Evolutionary conservation across 495 filamentous ascomycete genomes (phyloP), one percentile per base, ranked within the genome.

Genomic region (Hypoxylon fuscum): DNA sequence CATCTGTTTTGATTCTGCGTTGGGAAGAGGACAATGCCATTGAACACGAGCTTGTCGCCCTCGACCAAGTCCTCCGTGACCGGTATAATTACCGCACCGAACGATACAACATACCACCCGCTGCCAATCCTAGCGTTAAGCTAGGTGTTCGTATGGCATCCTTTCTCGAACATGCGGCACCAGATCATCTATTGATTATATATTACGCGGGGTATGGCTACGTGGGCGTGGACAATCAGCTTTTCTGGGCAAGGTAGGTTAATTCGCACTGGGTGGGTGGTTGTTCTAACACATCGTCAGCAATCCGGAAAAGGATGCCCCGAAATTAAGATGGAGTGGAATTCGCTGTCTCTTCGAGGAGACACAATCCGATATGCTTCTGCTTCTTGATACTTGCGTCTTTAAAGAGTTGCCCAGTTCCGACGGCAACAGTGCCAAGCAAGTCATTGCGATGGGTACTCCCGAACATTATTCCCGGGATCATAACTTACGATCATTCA

Each of bases 231-330:
- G 81, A 85, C 59, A 76, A 78, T 58, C 80, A 83, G 59, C 72
- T 84, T 3, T 84, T 80, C 56, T 84, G 82, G 83, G 79, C 82
- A 18, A 79, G 78, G 83, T 85, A 74, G 62, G 83, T 76, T 27
- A 49, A 35, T n/a, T 43, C 21, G 21, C n/a, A 54, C 50, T 9
- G 42, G 38, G 18, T 50, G 38, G 32, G 42, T 37, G 25, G 41
- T 37, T 42, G 31, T 44, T 68, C 67, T 72, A 53, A 72, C 59
- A 55, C 4, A 3, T 53, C 22, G 40, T 4, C 43, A 82, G 80
- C 59, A 75, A 76, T 54, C n/a, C 72, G 4, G 72, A 71, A 27
- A 72, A 75, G 42, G 74, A 78, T 48, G 71, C 77, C 22, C 66
- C 76, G 1, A 79, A 74, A 55, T 53, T 81, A 22, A 80, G 74